Evolutionary conservation across 106 monocot genomes (phyloP).

Genomic region (Ottelia alismoides): DNA sequence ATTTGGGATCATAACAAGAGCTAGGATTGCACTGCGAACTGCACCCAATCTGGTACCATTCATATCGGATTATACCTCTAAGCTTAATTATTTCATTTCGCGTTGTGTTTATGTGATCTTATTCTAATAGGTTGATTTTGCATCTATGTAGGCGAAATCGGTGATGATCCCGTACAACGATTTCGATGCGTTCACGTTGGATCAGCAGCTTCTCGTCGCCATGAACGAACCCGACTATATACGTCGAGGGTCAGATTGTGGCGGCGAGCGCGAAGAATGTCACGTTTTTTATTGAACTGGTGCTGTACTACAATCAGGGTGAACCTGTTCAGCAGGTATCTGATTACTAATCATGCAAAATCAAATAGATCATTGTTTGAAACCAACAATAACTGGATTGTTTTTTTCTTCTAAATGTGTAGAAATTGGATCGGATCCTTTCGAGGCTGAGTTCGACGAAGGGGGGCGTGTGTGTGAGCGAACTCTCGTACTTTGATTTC

Average conservation of each 20-base stretch:
- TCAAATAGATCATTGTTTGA: constrained; percentile 8
- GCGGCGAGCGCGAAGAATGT: constrained; percentile 13
- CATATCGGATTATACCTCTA: no score
- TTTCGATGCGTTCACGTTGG: constrained; percentile 13
- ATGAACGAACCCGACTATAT: background rate
- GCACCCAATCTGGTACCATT: constrained; percentile 16
- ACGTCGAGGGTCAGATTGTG: background rate
- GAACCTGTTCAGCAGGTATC: background rate
- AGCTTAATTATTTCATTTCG: no score
- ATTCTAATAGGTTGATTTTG: background rate
- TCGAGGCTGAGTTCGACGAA: constrained; percentile 9
- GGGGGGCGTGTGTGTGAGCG: constrained; percentile 9
- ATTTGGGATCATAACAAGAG: constrained; percentile 26
- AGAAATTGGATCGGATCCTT: constrained; percentile 19
- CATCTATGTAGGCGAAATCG: constrained; percentile 18
- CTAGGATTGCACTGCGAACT: constrained; percentile 8
- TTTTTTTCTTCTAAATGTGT: constrained; percentile 21
- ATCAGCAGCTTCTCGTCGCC: constrained; percentile 19
- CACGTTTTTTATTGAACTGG: background rate
- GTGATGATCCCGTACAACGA: constrained; percentile 17
- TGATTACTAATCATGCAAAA: constrained; percentile 4
- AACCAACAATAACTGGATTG: constrained; percentile 13
- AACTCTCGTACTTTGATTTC: constrained; percentile 5
- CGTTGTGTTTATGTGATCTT: background rate
- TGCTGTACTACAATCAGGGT: background rate